phyloP scores from a whole-genome alignment of 352 stramenopile species.

The Globisporangium cystogenes region DNA sequence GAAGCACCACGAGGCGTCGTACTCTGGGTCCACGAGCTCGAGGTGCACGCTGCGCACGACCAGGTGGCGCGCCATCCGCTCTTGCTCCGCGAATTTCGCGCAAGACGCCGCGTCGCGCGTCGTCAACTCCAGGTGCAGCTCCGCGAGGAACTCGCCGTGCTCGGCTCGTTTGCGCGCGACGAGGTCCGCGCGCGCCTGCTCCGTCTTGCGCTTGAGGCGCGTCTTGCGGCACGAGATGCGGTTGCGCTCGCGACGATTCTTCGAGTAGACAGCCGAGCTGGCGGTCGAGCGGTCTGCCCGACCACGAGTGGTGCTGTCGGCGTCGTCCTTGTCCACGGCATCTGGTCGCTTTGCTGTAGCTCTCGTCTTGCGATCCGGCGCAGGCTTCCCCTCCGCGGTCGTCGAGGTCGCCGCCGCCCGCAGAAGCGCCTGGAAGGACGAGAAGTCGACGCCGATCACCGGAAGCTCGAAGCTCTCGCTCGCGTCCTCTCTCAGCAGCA shows the following conservation, averaged over 20 bases:
- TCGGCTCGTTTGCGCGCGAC: slow-evolving; percentile 21
- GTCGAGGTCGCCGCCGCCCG: background rate
- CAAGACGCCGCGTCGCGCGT: background rate
- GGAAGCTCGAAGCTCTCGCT: background rate
- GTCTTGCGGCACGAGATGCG: slow-evolving; percentile 43
- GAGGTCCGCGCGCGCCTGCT: slow-evolving; percentile 21
- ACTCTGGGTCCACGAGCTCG: slow-evolving; percentile 27
- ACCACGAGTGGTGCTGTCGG: background rate
- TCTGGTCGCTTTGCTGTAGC: background rate
- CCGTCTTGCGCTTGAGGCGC: slow-evolving; percentile 36
- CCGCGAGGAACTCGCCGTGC: slow-evolving; percentile 26
- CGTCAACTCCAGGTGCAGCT: slow-evolving; percentile 19
- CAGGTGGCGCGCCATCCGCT: slow-evolving; percentile 21
- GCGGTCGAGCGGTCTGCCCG: background rate
- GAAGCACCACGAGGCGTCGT: slow-evolving; percentile 14
- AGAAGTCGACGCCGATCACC: background rate
- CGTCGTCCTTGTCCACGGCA: background rate
- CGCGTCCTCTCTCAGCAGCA: background rate
- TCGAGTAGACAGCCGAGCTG: background rate
- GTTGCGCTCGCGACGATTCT: slow-evolving; percentile 31
- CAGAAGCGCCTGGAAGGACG: slow-evolving; percentile 2
- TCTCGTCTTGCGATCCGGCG: too few relatives aligned
- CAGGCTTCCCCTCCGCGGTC: background rate
- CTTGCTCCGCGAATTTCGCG: background rate
- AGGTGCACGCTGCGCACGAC: slow-evolving; percentile 28